Base-by-base conservation (phyloP, 106 monocot genomes). In the Apostasia shenzhenica region DNA sequence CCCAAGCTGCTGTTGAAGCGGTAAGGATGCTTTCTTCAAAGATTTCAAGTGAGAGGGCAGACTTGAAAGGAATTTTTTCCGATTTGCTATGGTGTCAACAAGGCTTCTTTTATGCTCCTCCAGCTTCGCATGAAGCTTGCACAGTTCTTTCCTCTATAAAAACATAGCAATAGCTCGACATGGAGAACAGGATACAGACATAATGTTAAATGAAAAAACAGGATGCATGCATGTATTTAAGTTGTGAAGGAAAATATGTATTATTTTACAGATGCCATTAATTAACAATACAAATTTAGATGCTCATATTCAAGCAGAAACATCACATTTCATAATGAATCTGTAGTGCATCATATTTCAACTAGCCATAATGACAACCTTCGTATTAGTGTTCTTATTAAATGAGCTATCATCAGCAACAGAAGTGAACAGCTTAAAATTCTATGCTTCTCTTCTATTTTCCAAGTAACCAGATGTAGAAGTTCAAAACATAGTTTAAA, bases 21-120 rank as follows among this genome's bases (percentile, higher is more conserved):
- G 93, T 57, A 99, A 80, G 43, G 99, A 85, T 76, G 93, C 99
- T 75, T 93, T 99, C 78, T 93, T 99, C 76, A 99, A 77, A 56
- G 93, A 81, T 69, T 99, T 99, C 46, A 99, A 78, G 83, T 99
- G 90, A 53, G 90, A 90, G 38, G 99, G 92, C 14, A 99, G 74
- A 73, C 83, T 99, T 56, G 90, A 88, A 12, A 99, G 86, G 59
- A 99, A 99, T 71, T 84, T 93, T 73, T 90, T 99, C 54, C 76
- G 71, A 14, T 76, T 81, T 51, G 87, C 75, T 77, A 99, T 93
- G 10, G 67, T 86, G 43, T 85, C 83, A 26, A 82, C 51, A 71
- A 99, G 90, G 52, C 70, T 72, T 60, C 61, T 88, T 75, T 81
- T 99, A 9, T 77, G 77, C 43, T 80, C 81, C 61, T 99, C 93